A percentile compares a stretch with the other conserved stretches of the same genome.
Conservation (phyloP, 1,284 basidiomycete species). For the Flammula alnicola region DNA sequence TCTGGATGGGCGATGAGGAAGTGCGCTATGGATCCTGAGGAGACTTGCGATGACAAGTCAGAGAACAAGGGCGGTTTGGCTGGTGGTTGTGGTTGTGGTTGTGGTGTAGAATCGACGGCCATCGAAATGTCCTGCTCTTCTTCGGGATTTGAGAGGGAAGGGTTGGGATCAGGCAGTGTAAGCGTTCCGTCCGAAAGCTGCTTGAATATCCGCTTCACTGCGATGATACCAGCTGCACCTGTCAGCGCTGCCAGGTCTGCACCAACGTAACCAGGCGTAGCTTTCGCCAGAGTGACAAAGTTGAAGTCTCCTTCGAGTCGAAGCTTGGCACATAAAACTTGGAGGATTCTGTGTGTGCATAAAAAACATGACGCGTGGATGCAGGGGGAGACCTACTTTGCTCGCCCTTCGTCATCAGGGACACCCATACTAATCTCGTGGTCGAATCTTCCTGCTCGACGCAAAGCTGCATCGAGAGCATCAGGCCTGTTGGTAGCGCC, state of each 20-base stretch:
- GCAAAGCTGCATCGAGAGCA: slow-evolving; percentile 90
- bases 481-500: slow-evolving; percentile 97
- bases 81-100: slow-evolving; percentile 26
- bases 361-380: background rate
- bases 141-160: slow-evolving; percentile 19
- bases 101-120: slow-evolving; percentile 48
- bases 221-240: slow-evolving; percentile 92
- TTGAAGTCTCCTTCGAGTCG: slow-evolving; percentile 84
- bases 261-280: slow-evolving; percentile 96
- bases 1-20: slow-evolving; percentile 88
- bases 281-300: slow-evolving; percentile 83
- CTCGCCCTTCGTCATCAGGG: slow-evolving; percentile 88
- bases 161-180: slow-evolving; percentile 49
- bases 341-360: slow-evolving; percentile 66
- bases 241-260: slow-evolving; percentile 92
- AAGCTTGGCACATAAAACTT: slow-evolving; percentile 78
- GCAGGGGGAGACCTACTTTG: slow-evolving; percentile 66
- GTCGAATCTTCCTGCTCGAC: slow-evolving; percentile 94
- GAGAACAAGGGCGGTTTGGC: slow-evolving; percentile 42
- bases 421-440: slow-evolving; percentile 98
- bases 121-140: slow-evolving; percentile 49
- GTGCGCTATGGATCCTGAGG: slow-evolving; percentile 80
- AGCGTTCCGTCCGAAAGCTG: slow-evolving; percentile 75
- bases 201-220: slow-evolving; percentile 95
- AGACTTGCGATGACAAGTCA: slow-evolving; percentile 43